Evolutionary conservation across 2,329 filamentous ascomycete genomes (phyloP), one percentile per base, ranked within the genome.

Genomic region (Colletotrichum falcatum): DNA sequence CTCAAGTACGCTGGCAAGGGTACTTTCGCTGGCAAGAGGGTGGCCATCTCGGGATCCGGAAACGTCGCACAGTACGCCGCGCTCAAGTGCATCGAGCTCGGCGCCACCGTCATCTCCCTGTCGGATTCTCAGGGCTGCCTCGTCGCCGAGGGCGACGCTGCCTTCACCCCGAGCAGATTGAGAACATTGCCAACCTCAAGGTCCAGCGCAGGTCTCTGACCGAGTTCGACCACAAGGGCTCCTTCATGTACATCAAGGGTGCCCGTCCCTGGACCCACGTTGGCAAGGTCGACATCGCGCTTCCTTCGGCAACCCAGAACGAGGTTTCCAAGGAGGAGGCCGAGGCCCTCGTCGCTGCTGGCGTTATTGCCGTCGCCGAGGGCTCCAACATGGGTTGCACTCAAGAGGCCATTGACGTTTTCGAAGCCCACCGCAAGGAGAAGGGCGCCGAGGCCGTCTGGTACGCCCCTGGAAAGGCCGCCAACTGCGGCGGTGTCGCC

Each of bases 341-440:
- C 63, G 86, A 94, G 85, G 90, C 89, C 23, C 89, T 98, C 54
- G 89, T 98, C 70, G 87, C 87, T 60, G 88, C 88, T 70, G 95
- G 95, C 75, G 89, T 88, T 79, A 90, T 91, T 81, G 97, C 94
- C 86, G 91, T 98, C 75, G 96, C 96, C 69, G 96, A 99, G 86
- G 96, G 96, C 67, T 96, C 92, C 84, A 98, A 98, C 90, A 98
- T 99, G 96, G 96, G 96, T 74, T 98, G 94, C 88, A 98, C 95
- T 42, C 94, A 96, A 84, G 94, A 93, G 74, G 95, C 95, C 75
- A 98, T 99, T 78, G 93, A 97, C 78, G 86, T 94, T 74, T 98
- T 98, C 81, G 95, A 98, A 89, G 88, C 87, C 23, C 86, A 91
- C 77, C 89, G 95, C 76, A 90, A 86, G 80, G 89, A 89, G 80